These are phyloP conservation scores for Fusarium sp. DNA, from an alignment of 2,329 filamentous ascomycete species.

Conservation along the genomic window DNA sequence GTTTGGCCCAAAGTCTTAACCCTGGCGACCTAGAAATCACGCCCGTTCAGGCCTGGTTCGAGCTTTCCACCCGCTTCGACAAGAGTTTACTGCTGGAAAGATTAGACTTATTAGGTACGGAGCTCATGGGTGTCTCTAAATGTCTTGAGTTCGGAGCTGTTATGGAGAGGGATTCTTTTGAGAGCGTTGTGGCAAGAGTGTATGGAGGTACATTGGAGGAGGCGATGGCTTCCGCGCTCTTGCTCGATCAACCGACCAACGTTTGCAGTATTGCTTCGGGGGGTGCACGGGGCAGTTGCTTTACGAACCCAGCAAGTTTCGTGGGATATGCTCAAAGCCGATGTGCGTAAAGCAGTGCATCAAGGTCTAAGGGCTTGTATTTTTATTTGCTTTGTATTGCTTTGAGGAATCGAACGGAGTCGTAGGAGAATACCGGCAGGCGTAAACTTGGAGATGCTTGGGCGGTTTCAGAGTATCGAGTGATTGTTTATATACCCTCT, in stretches of 20 bases:
- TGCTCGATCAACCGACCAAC: conserved; percentile 3
- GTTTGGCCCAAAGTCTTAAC: conserved; percentile 59
- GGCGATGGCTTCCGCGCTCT: conserved; percentile 25
- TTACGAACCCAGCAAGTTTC: conserved; percentile 1
- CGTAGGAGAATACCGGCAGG: neutral
- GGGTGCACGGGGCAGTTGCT: neutral
- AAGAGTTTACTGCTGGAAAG: conserved; percentile 52
- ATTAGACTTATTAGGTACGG: conserved; percentile 54
- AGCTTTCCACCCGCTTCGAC: conserved; percentile 58
- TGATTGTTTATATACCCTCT: neutral
- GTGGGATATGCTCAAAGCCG: conserved; percentile 28
- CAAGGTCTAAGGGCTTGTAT: neutral
- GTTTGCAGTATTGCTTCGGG: conserved; percentile 12
- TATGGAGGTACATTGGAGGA: conserved; percentile 46
- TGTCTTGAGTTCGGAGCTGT: conserved; percentile 62
- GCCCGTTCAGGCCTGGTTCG: conserved; percentile 67
- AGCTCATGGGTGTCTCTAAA: conserved; percentile 57
- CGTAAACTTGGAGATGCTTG: neutral
- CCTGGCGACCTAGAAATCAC: conserved; percentile 57
- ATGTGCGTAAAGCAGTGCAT: neutral
- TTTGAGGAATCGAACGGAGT: neutral
- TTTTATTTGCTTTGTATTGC: neutral
- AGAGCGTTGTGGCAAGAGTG: conserved; percentile 57
- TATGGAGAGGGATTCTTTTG: conserved; percentile 59
- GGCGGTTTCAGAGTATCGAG: neutral